Percentiles rank a stretch among this genome's conserved stretches.
These are phyloP conservation scores for Penicillium flavigenum DNA, from an alignment of 495 filamentous ascomycete species.

Conservation along the genomic window DNA sequence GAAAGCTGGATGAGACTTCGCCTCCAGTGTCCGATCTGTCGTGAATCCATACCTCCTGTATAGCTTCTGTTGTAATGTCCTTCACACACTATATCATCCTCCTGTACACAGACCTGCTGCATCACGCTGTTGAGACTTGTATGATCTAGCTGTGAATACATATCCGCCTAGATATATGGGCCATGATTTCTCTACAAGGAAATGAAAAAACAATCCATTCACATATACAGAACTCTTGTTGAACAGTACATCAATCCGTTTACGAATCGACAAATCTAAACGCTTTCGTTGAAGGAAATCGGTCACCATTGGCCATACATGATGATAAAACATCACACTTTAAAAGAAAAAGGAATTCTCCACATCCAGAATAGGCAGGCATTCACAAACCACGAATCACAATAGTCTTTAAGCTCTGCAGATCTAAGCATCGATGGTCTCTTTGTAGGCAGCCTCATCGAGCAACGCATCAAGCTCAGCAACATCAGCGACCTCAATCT, in stretches of 20 bases:
- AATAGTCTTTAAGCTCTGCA: constrained; percentile 13
- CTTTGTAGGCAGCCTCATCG: constrained; percentile 68
- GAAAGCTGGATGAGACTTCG: constrained; percentile 96
- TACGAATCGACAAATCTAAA: constrained; percentile 18
- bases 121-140: neutral
- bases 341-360: constrained; percentile 13
- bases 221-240: constrained; percentile 17
- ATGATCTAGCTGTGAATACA: neutral
- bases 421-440: constrained; percentile 58
- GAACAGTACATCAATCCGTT: constrained; percentile 24
- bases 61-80: constrained; percentile 35
- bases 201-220: neutral
- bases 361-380: constrained; percentile 2
- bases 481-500: constrained; percentile 69
- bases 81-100: constrained; percentile 9
- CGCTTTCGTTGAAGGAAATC: constrained; percentile 30
- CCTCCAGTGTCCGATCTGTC: constrained; percentile 92
- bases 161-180: neutral
- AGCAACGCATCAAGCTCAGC: constrained; percentile 74
- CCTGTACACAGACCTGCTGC: constrained; percentile 11
- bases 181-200: neutral
- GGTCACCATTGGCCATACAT: constrained; percentile 17
- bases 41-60: constrained; percentile 82
- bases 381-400: constrained; percentile 12
- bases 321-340: constrained; percentile 25